phyloP scores from a whole-genome alignment of 352 stramenopile genomes.

The Phytophthora ohioensis region DNA sequence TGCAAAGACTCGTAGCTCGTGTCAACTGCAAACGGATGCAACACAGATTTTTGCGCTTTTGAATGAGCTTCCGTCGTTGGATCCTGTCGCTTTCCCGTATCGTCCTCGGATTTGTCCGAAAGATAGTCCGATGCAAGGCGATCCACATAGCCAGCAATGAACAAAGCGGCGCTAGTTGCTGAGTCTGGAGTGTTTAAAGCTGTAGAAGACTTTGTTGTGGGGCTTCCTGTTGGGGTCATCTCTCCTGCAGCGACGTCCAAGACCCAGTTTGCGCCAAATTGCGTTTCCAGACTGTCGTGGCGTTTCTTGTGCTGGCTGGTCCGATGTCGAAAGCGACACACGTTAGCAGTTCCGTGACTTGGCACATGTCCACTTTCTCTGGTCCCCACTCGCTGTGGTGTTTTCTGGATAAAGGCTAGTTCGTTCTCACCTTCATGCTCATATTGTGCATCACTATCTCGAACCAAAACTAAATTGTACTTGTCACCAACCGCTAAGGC shows the following conservation, averaged over 20 bases:
- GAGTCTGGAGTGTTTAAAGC: constrained; percentile 48
- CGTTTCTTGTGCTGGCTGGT: constrained; percentile 10
- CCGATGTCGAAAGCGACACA: constrained; percentile 5
- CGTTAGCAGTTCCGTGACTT: constrained; percentile 1
- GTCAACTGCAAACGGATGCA: constrained; percentile 55
- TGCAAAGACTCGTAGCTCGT: constrained; percentile 39
- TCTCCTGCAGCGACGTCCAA: constrained; percentile 14
- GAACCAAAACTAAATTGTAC: constrained; percentile 85
- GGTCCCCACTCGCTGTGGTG: neutral
- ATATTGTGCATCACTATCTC: constrained; percentile 37
- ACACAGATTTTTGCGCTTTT: constrained; percentile 5
- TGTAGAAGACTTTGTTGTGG: neutral
- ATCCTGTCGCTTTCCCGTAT: neutral
- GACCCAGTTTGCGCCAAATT: constrained; percentile 38
- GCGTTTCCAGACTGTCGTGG: neutral
- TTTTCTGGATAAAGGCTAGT: neutral
- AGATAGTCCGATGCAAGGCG: constrained; percentile 47
- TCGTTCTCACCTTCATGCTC: constrained; percentile 7
- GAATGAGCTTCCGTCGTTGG: neutral
- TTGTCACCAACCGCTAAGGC: constrained; percentile 88
- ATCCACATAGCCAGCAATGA: constrained; percentile 57
- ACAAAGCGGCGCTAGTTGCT: constrained; percentile 40
- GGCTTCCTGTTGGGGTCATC: neutral
- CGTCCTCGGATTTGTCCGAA: constrained; percentile 7
- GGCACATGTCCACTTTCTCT: neutral